Percentiles rank a stretch among this genome's conserved stretches.
Conservation (phyloP, 139 green algal genomes). For the Ostreobium quekettii region DNA sequence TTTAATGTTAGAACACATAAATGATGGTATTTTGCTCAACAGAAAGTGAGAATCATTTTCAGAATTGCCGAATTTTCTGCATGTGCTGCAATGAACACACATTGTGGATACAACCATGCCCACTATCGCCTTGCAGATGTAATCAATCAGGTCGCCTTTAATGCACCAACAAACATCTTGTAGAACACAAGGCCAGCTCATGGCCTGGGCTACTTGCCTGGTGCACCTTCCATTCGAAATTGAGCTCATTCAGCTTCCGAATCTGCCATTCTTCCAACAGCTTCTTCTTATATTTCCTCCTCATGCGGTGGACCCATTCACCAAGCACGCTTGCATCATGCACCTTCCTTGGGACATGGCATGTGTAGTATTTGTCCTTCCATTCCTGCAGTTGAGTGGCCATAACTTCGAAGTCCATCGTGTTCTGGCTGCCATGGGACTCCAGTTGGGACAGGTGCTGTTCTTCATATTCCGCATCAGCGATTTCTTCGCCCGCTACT, state of each 20-base stretch:
- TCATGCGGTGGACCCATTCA: conserved; percentile 27
- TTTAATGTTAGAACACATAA: too few species aligned
- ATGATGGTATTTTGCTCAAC: too few species aligned
- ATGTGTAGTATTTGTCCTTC: conserved; percentile 27
- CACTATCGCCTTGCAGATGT: too few species aligned
- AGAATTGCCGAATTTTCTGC: too few species aligned
- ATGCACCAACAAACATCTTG: too few species aligned
- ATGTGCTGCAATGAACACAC: too few species aligned
- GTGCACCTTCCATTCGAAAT: conserved; percentile 37
- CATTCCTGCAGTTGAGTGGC: conserved; percentile 22
- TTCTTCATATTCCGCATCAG: conserved; percentile 14
- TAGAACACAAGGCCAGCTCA: too few species aligned
- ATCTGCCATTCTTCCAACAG: conserved; percentile 16
- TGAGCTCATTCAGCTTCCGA: conserved; percentile 22
- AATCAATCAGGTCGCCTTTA: too few species aligned
- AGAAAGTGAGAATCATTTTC: too few species aligned
- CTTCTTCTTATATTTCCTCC: conserved; percentile 12
- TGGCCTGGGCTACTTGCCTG: not conserved
- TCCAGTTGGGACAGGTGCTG: not conserved
- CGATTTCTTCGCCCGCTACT: conserved; percentile 4
- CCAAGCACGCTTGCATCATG: conserved; percentile 26
- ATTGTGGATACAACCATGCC: too few species aligned
- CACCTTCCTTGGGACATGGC: conserved; percentile 31
- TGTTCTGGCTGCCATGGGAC: conserved; percentile 3
- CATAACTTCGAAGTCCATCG: conserved; percentile 24